Evolutionary conservation across 768 basidiomycete species (phyloP), one percentile per base, ranked within the genome.

Genomic region (Trametopsis cervina): DNA sequence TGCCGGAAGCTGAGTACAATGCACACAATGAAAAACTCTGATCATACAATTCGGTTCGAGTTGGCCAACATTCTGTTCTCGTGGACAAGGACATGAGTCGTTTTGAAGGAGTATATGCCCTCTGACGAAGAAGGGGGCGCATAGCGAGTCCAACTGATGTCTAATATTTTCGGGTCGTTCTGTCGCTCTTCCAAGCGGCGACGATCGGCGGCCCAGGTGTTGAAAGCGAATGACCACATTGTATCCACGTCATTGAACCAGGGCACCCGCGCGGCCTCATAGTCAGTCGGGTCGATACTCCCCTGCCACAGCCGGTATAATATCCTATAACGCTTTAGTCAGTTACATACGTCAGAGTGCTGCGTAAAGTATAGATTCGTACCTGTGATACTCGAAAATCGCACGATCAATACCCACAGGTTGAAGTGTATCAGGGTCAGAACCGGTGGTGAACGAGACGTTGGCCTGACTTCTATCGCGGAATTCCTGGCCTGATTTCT

Each of bases 101-200:
- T 33, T 33, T 33, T 33, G 29, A 33, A 7, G 15, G 29, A 7
- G 15, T 7, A 7, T 33, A 33, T 7, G 15, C 29, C 29, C 9
- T 33, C 29, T 33, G 29, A 33, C 9, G 29, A 33, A 7, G 29
- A 33, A 7, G 67, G 63, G 10, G 63, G 49, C 5, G 46, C 39
- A 47, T 57, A 69, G 29, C 75, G 71, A 4, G 76, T 72, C 61
- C 69, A 65, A 11, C 71, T 71, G n/a, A 66, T 57, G 36, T 72
- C 68, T 20, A 73, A 50, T 1, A 72, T 42, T 4, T 25, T 51
- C 2, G 73, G 73, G 2, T 59, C 54, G 0, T 56, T 42, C n/a
- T 65, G 49, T 11, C 70, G 66, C 11, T 63, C 59, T 2, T 33
- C 26, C 23, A 54, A 58, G 3, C 26, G 40, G 1, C 73, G 67